These are phyloP conservation scores for Eucalyptus sideroxylon DNA, from an alignment of 345 rosid genomes.

Conservation along the genomic window DNA sequence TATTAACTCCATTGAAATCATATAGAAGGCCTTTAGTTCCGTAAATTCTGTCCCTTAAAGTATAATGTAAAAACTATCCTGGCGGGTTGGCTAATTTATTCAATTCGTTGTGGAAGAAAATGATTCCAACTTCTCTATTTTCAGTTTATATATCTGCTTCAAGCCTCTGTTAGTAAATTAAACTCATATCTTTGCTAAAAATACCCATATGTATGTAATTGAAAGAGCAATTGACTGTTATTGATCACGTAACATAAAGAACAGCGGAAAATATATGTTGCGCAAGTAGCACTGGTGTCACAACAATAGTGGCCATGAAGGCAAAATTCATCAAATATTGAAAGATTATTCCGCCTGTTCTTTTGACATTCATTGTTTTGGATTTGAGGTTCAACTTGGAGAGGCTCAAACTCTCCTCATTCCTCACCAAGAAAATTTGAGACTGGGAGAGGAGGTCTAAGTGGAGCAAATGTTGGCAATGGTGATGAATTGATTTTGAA, in stretches of 20 bases:
- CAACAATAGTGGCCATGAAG: not conserved
- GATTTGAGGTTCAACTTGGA: not conserved
- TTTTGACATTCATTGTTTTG: not conserved
- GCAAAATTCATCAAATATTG: not conserved
- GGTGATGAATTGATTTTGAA: not conserved
- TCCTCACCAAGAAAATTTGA: not conserved
- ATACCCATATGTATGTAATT: not conserved
- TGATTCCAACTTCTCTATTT: not conserved
- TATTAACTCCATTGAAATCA: not conserved
- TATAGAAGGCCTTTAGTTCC: rapidly evolving
- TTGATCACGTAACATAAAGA: not conserved
- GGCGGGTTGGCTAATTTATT: not conserved
- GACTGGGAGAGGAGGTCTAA: not conserved
- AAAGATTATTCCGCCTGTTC: not conserved
- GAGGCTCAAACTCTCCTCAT: not conserved
- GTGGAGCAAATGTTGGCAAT: not conserved
- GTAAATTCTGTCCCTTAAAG: not conserved
- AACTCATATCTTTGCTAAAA: not conserved
- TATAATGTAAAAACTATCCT: not conserved
- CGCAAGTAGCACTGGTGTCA: not conserved
- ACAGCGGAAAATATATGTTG: not conserved
- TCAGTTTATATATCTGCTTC: not conserved
- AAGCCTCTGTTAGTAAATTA: not conserved
- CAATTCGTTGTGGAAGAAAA: not conserved
- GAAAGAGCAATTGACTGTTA: not conserved